Conservation (phyloP, 257 asterid genomes). For the Capsicum baccatum region DNA sequence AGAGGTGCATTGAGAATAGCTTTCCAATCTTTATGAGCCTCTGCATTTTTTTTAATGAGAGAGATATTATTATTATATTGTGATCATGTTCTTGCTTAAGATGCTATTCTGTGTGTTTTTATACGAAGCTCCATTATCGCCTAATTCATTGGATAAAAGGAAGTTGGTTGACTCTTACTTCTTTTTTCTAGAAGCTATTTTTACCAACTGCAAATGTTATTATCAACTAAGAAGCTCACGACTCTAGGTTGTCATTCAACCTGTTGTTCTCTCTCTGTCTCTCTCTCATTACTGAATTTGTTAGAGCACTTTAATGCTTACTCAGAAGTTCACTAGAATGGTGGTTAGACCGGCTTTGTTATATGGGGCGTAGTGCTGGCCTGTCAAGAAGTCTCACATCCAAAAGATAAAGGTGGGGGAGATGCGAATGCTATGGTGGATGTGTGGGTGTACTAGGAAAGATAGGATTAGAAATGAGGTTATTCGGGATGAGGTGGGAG, state of each 20-base stretch:
- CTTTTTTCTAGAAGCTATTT: not conserved
- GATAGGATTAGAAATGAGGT: too few relatives aligned
- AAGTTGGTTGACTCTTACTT: constrained; percentile 1
- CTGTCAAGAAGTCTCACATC: too few relatives aligned
- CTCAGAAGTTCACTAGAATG: not conserved
- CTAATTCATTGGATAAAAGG: not conserved
- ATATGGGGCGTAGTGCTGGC: too few relatives aligned
- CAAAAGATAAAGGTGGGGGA: too few relatives aligned
- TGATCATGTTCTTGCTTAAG: not conserved
- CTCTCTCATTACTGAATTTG: not conserved
- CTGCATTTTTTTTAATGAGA: not conserved
- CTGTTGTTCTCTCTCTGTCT: not conserved
- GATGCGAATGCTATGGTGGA: too few relatives aligned
- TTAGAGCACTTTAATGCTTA: not conserved
- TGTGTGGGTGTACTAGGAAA: too few relatives aligned
- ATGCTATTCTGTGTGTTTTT: not conserved
- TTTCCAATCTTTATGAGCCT: constrained; percentile 13
- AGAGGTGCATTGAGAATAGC: not conserved
- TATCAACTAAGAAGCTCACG: not conserved
- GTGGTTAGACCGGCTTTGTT: too few relatives aligned
- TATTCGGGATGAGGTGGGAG: too few relatives aligned
- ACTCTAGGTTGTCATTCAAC: not conserved
- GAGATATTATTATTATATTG: not conserved
- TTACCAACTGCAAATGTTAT: not conserved
- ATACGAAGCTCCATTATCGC: not conserved